Conservation (phyloP, 1,284 basidiomycete species). For the Psilocybe mexicana region DNA sequence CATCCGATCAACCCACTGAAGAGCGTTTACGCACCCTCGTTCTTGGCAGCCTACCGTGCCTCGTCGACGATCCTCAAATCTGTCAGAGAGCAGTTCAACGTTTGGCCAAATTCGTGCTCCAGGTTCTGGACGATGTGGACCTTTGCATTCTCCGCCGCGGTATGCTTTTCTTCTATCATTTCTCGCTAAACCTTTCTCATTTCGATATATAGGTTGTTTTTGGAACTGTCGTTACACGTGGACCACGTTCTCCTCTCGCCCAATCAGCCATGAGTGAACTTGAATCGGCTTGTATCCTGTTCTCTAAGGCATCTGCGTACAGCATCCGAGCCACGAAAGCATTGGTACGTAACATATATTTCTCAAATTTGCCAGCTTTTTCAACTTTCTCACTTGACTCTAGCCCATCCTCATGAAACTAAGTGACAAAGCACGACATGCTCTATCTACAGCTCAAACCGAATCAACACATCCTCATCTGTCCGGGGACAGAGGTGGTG, state of each 20-base stretch:
- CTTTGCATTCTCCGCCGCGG: slow-evolving; percentile 49
- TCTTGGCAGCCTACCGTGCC: slow-evolving; percentile 62
- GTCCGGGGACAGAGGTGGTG: slow-evolving; percentile 35
- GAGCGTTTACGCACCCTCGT: slow-evolving; percentile 61
- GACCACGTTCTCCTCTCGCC: slow-evolving; percentile 59
- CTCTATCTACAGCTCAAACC: slow-evolving; percentile 40
- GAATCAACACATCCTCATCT: slow-evolving; percentile 26
- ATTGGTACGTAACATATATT: slow-evolving; percentile 38
- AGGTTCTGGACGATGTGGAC: slow-evolving; percentile 68
- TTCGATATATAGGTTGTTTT: slow-evolving; percentile 53
- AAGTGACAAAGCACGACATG: slow-evolving; percentile 54
- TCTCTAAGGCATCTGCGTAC: slow-evolving; percentile 52
- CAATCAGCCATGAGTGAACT: slow-evolving; percentile 61
- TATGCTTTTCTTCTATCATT: slow-evolving; percentile 14
- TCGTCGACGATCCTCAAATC: slow-evolving; percentile 59
- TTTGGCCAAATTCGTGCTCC: slow-evolving; percentile 51
- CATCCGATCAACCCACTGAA: slow-evolving; percentile 59
- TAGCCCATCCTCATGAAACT: slow-evolving; percentile 57
- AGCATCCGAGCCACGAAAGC: slow-evolving; percentile 61
- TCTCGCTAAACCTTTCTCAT: background rate
- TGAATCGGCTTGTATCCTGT: slow-evolving; percentile 60
- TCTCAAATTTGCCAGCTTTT: too few species aligned
- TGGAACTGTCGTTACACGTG: slow-evolving; percentile 65
- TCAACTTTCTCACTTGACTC: background rate
- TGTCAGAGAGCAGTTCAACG: slow-evolving; percentile 52